These are phyloP conservation scores for Hymenoscyphus fructigenus DNA, from an alignment of 2,329 filamentous ascomycete species.

Conservation along the genomic window DNA sequence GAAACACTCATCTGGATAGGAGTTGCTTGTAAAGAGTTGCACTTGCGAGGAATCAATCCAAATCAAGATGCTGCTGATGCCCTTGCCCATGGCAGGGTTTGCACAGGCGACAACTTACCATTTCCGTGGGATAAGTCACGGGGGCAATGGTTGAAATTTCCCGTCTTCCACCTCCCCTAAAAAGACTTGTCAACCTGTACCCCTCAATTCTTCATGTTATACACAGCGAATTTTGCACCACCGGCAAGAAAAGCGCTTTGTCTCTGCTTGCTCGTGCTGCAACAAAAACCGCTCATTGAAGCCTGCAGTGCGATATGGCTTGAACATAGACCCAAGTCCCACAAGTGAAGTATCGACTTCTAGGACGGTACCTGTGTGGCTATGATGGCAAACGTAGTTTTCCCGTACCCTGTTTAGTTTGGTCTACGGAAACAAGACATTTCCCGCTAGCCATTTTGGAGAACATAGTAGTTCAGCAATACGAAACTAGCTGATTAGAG, in stretches of 20 bases:
- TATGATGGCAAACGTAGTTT: neutral
- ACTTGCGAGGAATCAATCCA: neutral
- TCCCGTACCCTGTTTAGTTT: neutral
- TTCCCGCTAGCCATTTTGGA: neutral
- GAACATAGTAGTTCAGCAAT: neutral
- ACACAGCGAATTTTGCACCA: neutral
- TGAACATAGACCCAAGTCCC: neutral
- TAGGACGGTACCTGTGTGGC: neutral
- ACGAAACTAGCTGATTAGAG: slow-evolving; percentile 1
- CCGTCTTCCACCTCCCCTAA: slow-evolving; percentile 3
- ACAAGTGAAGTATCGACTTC: neutral
- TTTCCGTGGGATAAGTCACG: slow-evolving; percentile 5
- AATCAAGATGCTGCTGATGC: neutral
- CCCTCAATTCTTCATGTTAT: neutral
- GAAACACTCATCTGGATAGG: neutral
- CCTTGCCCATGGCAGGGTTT: neutral
- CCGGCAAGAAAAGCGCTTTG: neutral
- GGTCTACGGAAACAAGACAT: neutral
- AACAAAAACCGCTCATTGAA: neutral
- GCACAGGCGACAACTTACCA: neutral
- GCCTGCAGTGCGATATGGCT: neutral
- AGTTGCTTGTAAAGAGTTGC: too few relatives aligned
- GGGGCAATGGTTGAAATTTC: slow-evolving; percentile 4
- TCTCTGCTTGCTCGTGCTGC: neutral
- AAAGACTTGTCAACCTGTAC: neutral